Conservation (phyloP, 1,284 basidiomycete genomes). For the Singerocomus inundabilis region DNA sequence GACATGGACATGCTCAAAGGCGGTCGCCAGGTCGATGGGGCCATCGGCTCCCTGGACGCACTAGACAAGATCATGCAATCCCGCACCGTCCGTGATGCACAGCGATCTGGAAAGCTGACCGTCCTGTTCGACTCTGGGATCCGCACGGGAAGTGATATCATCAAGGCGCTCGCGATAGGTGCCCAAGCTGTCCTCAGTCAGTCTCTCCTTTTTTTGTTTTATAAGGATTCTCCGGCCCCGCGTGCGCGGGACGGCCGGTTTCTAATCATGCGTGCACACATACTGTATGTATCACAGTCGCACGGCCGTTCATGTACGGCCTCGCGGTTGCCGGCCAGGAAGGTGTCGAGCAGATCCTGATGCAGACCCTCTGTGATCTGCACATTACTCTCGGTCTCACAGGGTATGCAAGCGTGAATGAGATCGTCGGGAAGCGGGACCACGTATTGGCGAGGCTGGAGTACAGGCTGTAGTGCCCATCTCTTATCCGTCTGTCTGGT, state of each 20-base stretch:
- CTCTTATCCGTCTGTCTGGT: too few species aligned
- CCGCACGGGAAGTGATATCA: constrained; percentile 71
- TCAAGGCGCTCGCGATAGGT: constrained; percentile 73
- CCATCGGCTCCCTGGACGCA: constrained; percentile 72
- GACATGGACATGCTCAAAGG: constrained; percentile 38
- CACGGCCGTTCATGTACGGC: constrained; percentile 61
- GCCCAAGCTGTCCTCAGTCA: constrained; percentile 64
- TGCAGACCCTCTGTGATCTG: constrained; percentile 60
- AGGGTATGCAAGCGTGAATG: constrained; percentile 46
- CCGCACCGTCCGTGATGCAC: constrained; percentile 55
- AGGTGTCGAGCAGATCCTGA: constrained; percentile 66
- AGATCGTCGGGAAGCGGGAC: constrained; percentile 50
- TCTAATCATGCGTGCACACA: too few species aligned
- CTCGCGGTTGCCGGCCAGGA: constrained; percentile 59
- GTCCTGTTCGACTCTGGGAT: constrained; percentile 83
- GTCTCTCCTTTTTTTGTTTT: constrained; percentile 27
- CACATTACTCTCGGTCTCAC: constrained; percentile 52
- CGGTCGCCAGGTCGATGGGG: constrained; percentile 81
- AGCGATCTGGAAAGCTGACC: constrained; percentile 58
- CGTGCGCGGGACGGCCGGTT: too few species aligned
- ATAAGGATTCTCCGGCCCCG: too few species aligned
- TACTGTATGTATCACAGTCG: constrained; percentile 38
- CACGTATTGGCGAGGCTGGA: constrained; percentile 22
- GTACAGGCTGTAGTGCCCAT: constrained; percentile 17
- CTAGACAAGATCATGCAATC: constrained; percentile 63